Evolutionary conservation across 352 stramenopile genomes (phyloP).

Genomic region (Phytophthora boehmeriae): DNA sequence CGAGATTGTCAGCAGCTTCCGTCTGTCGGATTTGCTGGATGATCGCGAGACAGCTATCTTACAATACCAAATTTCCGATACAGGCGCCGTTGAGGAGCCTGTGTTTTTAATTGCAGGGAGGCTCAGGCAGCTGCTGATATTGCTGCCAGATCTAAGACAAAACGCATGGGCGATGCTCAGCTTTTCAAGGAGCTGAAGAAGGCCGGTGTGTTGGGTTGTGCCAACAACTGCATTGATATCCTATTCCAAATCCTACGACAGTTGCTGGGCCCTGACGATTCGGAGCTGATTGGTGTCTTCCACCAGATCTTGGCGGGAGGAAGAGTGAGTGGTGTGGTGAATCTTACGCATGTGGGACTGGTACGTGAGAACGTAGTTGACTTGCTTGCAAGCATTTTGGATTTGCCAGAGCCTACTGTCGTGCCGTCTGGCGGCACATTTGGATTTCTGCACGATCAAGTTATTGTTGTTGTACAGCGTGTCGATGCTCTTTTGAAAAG

Average conservation of each 20-base stretch:
- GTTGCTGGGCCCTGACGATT: conserved; percentile 73
- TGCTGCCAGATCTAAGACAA: conserved; percentile 56
- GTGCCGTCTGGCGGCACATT: conserved; percentile 52
- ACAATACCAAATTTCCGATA: conserved; percentile 89
- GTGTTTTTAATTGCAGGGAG: conserved; percentile 89
- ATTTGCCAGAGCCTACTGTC: conserved; percentile 80
- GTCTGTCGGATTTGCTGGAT: conserved; percentile 85
- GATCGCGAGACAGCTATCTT: conserved; percentile 88
- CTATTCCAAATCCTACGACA: conserved; percentile 82
- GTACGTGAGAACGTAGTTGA: conserved; percentile 87
- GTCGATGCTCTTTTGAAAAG: conserved; percentile 83
- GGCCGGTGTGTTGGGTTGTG: conserved; percentile 70
- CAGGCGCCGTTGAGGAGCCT: conserved; percentile 78
- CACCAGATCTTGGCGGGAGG: conserved; percentile 67
- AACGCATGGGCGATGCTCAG: conserved; percentile 59
- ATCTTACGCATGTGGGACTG: conserved; percentile 76
- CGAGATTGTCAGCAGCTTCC: conserved; percentile 90
- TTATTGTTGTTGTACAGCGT: conserved; percentile 76
- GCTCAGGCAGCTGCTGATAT: conserved; percentile 77
- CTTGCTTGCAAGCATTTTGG: conserved; percentile 82
- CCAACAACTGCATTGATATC: conserved; percentile 83
- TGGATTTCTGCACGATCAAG: conserved; percentile 76
- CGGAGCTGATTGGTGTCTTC: conserved; percentile 67
- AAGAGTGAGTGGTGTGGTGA: conserved; percentile 57
- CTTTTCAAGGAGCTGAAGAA: conserved; percentile 80